A percentile compares a stretch with the other conserved stretches of the same genome.
phyloP scores from a whole-genome alignment of 768 basidiomycete species.

The Amanita rimosa region DNA sequence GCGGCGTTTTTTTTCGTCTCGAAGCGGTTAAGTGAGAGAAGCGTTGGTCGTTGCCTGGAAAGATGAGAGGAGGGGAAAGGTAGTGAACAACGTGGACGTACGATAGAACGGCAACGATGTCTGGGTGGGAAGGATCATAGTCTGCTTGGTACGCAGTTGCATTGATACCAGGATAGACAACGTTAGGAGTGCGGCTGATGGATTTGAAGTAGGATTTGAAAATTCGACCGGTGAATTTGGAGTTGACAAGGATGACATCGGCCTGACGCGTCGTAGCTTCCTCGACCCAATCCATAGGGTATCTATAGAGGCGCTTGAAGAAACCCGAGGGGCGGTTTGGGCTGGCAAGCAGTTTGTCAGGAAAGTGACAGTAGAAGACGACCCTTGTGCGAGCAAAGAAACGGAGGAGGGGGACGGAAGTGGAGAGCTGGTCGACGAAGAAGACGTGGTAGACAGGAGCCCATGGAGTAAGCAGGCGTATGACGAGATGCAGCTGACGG shows the following conservation, averaged over 20 bases:
- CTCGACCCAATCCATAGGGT: conserved; percentile 86
- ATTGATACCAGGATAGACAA: conserved; percentile 97
- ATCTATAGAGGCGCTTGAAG: conserved; percentile 70
- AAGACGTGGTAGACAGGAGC: conserved; percentile 66
- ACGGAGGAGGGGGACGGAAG: conserved; percentile 78
- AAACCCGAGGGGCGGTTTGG: conserved; percentile 24
- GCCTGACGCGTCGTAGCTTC: conserved; percentile 86
- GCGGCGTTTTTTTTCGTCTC: conserved; percentile 90
- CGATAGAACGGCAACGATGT: conserved; percentile 47
- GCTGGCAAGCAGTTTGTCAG: conserved; percentile 81
- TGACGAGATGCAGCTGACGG: conserved; percentile 75
- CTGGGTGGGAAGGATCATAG: conserved; percentile 32
- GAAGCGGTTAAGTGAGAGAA: conserved; percentile 88
- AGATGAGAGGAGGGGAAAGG: neutral
- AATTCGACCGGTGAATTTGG: conserved; percentile 76
- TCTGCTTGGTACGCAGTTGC: conserved; percentile 52
- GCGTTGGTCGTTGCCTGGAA: conserved; percentile 51
- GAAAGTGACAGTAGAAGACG: conserved; percentile 97
- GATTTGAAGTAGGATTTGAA: conserved; percentile 68
- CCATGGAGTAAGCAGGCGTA: conserved; percentile 42
- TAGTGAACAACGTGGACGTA: conserved; percentile 25
- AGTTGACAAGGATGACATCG: conserved; percentile 88
- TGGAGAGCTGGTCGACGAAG: conserved; percentile 92
- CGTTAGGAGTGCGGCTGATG: conserved; percentile 46
- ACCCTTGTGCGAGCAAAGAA: conserved; percentile 60